These are phyloP conservation scores for Sedum album DNA, from an alignment of 164 flowering plant genomes.

Conservation along the genomic window DNA sequence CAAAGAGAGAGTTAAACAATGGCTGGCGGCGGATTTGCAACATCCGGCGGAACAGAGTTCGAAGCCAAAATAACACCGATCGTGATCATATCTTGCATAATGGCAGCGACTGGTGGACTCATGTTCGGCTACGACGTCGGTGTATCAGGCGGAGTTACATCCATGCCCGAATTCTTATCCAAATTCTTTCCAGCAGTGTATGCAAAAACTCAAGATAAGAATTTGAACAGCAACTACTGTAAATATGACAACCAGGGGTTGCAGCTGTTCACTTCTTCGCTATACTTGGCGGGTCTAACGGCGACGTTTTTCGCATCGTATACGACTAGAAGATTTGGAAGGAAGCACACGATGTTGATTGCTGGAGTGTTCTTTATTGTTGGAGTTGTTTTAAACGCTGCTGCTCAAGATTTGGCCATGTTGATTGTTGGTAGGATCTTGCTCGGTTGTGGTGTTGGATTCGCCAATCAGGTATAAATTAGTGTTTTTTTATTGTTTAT, in stretches of 20 bases:
- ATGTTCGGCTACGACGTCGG: slow-evolving; percentile 99
- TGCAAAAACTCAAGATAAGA: slow-evolving; percentile 16
- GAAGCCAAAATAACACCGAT: slow-evolving; percentile 89
- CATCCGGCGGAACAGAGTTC: slow-evolving; percentile 40
- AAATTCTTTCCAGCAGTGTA: slow-evolving; percentile 83
- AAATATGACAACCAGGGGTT: slow-evolving; percentile 85
- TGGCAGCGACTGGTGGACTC: slow-evolving; percentile 97
- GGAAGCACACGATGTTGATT: slow-evolving; percentile 69
- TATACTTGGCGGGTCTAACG: slow-evolving; percentile 71
- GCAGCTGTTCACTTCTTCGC: slow-evolving; percentile 82
- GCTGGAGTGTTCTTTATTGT: slow-evolving; percentile 67
- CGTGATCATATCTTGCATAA: slow-evolving; percentile 84
- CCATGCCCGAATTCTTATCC: slow-evolving; percentile 60
- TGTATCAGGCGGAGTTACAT: slow-evolving; percentile 92
- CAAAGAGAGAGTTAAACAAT: slow-evolving; percentile 14
- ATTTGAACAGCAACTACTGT: slow-evolving; percentile 71
- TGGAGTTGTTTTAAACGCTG: slow-evolving; percentile 64
- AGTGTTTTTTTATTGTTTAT: not conserved
- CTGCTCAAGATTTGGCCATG: slow-evolving; percentile 71
- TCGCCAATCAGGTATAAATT: slow-evolving; percentile 75
- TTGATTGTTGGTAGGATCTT: slow-evolving; percentile 82
- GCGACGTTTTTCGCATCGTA: slow-evolving; percentile 87
- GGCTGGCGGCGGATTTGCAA: slow-evolving; percentile 56
- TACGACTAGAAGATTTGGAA: slow-evolving; percentile 67
- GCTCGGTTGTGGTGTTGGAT: slow-evolving; percentile 95